A percentile compares a stretch with the other conserved stretches of the same genome.
These are phyloP conservation scores for Silene latifolia DNA, from an alignment of 148 eudicot species.

Conservation along the genomic window DNA sequence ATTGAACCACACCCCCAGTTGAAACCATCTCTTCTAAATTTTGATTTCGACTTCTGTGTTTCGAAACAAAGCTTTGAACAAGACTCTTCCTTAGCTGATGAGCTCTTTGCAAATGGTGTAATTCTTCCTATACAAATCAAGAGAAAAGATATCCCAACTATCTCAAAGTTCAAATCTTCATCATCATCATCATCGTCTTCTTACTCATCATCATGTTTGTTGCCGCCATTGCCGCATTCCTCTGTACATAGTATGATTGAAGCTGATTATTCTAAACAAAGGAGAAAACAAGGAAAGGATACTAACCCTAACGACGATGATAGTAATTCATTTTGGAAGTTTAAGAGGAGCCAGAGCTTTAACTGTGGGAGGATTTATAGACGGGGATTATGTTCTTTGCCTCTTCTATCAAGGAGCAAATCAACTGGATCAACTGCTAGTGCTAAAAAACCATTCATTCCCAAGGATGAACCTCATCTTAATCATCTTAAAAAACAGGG, in stretches of 20 bases:
- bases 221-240: constrained; percentile 11
- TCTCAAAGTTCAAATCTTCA: constrained; percentile 10
- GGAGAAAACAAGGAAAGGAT: constrained; percentile 36
- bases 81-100: constrained; percentile 68
- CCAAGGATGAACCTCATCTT: constrained; percentile 30
- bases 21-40: constrained; percentile 31
- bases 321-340: constrained; percentile 63
- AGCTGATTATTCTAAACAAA: constrained; percentile 9
- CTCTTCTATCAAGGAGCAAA: constrained; percentile 67
- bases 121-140: constrained; percentile 57
- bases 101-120: constrained; percentile 69
- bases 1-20: constrained; percentile 51
- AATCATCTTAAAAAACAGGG: constrained; percentile 11
- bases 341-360: constrained; percentile 68
- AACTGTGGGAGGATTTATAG: constrained; percentile 63
- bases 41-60: constrained; percentile 71
- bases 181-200: constrained; percentile 5
- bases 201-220: constrained; percentile 11
- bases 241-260: background rate
- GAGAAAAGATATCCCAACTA: constrained; percentile 17
- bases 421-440: constrained; percentile 67
- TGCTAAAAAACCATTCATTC: constrained; percentile 42
- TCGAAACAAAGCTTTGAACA: constrained; percentile 37
- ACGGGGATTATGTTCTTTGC: constrained; percentile 63
- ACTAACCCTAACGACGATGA: constrained; percentile 23